These are phyloP conservation scores for Cymbidium sinense DNA, from an alignment of 106 monocot genomes.

Conservation along the genomic window DNA sequence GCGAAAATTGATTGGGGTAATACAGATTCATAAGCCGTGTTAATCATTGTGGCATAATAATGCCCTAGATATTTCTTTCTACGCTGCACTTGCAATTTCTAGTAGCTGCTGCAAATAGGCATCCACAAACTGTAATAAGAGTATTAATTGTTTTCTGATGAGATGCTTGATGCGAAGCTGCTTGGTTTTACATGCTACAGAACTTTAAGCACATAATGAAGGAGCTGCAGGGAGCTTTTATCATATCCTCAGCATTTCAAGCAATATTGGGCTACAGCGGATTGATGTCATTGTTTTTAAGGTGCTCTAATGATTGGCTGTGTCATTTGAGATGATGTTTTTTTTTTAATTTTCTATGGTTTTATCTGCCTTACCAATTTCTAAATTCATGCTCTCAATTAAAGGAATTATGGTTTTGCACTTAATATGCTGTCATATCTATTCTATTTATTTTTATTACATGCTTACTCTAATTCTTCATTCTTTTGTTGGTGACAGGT, in stretches of 20 bases:
- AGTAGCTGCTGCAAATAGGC: background rate
- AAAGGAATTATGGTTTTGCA: background rate
- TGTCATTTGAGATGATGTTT: background rate
- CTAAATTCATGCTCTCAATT: background rate
- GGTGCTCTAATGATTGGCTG: conserved; percentile 24
- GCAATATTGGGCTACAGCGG: conserved; percentile 84
- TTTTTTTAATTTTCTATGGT: background rate
- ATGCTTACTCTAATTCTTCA: background rate
- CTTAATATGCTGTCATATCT: background rate
- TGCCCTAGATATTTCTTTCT: background rate
- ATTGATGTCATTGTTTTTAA: conserved; percentile 67
- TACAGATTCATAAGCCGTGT: background rate
- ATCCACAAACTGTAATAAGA: background rate
- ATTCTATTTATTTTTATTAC: background rate
- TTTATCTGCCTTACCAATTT: background rate
- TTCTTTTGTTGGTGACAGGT: background rate
- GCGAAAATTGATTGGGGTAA: background rate
- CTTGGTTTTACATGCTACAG: conserved; percentile 30
- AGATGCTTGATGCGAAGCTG: background rate
- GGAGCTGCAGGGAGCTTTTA: conserved; percentile 90
- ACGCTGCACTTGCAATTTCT: background rate
- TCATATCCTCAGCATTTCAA: conserved; percentile 89
- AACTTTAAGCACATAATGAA: conserved; percentile 97
- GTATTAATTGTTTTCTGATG: background rate
- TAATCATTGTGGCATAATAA: conserved; percentile 3